phyloP scores from a whole-genome alignment of 768 basidiomycete species.

The Kondoa subrosea region DNA sequence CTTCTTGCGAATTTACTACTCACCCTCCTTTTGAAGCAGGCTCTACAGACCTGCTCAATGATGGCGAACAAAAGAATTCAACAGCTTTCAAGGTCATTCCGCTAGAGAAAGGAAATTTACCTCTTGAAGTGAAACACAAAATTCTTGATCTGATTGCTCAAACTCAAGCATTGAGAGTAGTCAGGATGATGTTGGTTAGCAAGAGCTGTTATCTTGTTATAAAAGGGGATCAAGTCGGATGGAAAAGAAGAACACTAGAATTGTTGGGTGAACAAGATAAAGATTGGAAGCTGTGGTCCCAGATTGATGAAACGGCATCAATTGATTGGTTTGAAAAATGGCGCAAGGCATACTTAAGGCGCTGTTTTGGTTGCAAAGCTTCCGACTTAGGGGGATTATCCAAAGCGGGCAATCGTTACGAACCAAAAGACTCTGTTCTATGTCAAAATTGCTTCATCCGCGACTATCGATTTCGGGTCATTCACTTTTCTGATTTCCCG shows the following conservation, averaged over 20 bases:
- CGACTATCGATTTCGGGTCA: background rate
- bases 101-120: background rate
- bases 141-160: background rate
- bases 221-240: background rate
- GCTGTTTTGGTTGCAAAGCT: background rate
- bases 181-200: background rate
- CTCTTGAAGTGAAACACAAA: background rate
- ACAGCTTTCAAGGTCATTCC: no score
- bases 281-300: background rate
- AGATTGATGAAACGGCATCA: background rate
- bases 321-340: background rate
- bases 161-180: background rate
- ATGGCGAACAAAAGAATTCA: no score
- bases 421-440: background rate
- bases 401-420: background rate
- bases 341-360: background rate
- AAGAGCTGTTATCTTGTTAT: background rate
- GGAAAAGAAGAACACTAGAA: background rate
- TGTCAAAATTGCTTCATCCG: background rate
- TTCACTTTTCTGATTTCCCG: background rate
- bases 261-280: background rate
- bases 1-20: no score
- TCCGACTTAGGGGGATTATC: background rate
- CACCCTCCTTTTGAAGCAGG: no score
- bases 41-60: no score